Base-by-base conservation (phyloP, 2,329 filamentous ascomycete species). In the Phaeosphaeriaceae sp. region DNA sequence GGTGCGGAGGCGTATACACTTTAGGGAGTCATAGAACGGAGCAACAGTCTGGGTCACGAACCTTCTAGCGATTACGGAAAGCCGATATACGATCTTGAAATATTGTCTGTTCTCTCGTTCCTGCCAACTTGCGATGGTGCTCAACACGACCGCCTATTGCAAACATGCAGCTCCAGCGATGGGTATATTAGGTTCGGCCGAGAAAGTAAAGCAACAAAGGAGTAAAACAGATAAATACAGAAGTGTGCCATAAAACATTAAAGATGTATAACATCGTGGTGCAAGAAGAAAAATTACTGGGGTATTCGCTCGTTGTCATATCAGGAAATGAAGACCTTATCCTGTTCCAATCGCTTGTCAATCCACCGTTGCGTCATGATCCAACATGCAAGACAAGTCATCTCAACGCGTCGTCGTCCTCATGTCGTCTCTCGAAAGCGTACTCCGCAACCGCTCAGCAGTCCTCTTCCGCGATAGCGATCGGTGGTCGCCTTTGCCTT, bases 1-100 rank as follows among this genome's bases (percentile, higher is more conserved):
- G 87, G 86, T 0, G 83, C 82, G 3, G 78, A 83, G 62, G 49
- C 72, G 19, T 76, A 71, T 51, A 58, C 59, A 3, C 56, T 74
- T 48, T 63, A 31, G 48, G 27, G 15, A 33, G 42, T 42, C 11
- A 36, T 15, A n/a, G n/a, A n/a, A n/a, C n/a, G n/a, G n/a, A n/a
- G n/a, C n/a, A n/a, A n/a, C n/a, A n/a, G n/a, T n/a, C n/a, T n/a
- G 31, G 31, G 6, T 36, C 31, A 36, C 31, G 31, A 11, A 36
- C 7, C 7, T 36, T 36, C 6, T 36, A 36, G 31, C 13, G 31
- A 36, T 36, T 15, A 3, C 9, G 9, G 25, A 27, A 27, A 5
- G 25, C 31, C 6, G 13, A 36, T 36, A 36, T 36, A 11, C 13
- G 13, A 11, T 36, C 13, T 36, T 36, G 6, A 13, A 3, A 36